Percentiles rank a stretch among this genome's conserved stretches.
Conservation (phyloP, 768 basidiomycete genomes). For the Tricholoma bakamatsutake region DNA sequence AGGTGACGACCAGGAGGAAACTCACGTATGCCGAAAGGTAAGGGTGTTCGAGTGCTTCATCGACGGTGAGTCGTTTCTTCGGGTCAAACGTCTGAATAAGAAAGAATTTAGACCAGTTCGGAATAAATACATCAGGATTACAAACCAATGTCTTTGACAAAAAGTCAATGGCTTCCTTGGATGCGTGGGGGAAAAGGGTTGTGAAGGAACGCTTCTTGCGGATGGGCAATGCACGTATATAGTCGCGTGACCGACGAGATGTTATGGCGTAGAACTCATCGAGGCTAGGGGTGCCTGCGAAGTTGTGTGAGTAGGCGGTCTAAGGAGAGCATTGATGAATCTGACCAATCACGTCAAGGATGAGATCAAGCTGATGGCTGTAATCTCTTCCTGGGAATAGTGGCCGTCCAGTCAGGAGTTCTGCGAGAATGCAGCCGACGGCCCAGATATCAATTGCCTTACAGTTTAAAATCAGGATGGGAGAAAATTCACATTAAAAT, state of each 20-base stretch:
- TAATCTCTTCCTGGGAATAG: conserved; percentile 96
- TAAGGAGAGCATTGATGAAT: neutral
- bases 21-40: conserved; percentile 86
- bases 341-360: conserved; percentile 81
- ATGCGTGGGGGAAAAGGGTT: conserved; percentile 87
- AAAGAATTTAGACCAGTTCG: neutral
- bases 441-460: conserved; percentile 88
- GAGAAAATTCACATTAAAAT: neutral
- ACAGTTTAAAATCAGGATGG: conserved; percentile 3
- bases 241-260: conserved; percentile 86
- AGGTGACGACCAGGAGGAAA: neutral
- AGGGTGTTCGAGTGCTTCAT: conserved; percentile 89
- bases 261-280: conserved; percentile 99
- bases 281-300: conserved; percentile 74
- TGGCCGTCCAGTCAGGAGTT: conserved; percentile 93
- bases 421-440: conserved; percentile 83
- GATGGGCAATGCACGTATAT: conserved; percentile 93
- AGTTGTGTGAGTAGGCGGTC: neutral
- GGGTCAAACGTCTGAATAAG: conserved; percentile 83
- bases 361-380: conserved; percentile 93
- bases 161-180: conserved; percentile 59
- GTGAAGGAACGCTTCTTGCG: conserved; percentile 80
- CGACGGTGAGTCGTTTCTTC: conserved; percentile 92
- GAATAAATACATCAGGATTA: neutral
- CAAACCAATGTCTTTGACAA: conserved; percentile 76